Conservation (phyloP, 306 rosid species). For the Trifolium dubium region DNA sequence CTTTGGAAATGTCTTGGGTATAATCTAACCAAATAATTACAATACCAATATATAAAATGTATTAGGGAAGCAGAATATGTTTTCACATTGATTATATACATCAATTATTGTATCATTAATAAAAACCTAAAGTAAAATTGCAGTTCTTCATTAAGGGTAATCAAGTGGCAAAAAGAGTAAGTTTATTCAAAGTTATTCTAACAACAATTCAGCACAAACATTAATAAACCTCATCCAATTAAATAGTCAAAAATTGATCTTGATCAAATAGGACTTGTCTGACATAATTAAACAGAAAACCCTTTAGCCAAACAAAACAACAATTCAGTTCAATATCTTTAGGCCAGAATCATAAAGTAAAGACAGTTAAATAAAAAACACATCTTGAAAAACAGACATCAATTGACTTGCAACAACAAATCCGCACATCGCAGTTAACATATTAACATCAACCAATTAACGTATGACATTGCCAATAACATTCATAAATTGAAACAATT, state of each 20-base stretch:
- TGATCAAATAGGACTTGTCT: too few species aligned
- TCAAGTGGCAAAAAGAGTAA: not conserved
- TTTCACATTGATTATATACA: not conserved
- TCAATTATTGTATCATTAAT: not conserved
- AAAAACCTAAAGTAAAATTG: not conserved
- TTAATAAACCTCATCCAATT: not conserved
- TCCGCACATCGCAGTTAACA: too few species aligned
- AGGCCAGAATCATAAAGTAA: too few species aligned
- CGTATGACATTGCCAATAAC: too few species aligned
- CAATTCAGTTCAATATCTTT: not conserved
- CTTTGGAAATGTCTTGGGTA: not conserved
- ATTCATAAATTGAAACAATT: too few species aligned
- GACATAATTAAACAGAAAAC: not conserved
- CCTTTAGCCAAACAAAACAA: not conserved
- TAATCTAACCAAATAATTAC: not conserved
- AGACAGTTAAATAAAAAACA: too few species aligned
- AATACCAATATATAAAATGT: not conserved
- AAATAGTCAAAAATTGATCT: too few species aligned
- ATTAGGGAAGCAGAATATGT: too few species aligned
- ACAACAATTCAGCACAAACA: not conserved
- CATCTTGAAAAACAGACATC: too few species aligned
- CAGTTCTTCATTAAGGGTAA: not conserved
- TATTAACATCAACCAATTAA: too few species aligned
- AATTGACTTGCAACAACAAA: too few species aligned
- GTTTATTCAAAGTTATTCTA: not conserved